Evolutionary conservation across 2,329 filamentous ascomycete species (phyloP), one percentile per base, ranked within the genome.

Genomic region (Ophiostoma himal-ulmi): DNA sequence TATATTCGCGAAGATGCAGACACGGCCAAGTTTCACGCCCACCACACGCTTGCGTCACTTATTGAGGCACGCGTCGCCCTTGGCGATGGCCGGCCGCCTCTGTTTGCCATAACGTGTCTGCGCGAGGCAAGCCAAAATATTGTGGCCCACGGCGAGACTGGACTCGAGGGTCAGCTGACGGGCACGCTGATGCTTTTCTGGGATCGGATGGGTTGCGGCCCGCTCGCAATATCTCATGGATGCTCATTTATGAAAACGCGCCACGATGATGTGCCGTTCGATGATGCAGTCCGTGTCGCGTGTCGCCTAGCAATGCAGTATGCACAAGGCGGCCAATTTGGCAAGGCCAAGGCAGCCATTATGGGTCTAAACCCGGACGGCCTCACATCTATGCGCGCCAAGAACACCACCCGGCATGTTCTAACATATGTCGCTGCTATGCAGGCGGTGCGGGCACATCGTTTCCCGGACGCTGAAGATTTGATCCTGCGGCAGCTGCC

Each of bases 161-260:
- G 69, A 26, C 71, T 74, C 14, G 70, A 72, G 48, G 73, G 73
- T 66, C 71, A 72, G 69, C 68, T 74, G 54, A 22, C 65, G 8
- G 71, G 67, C 69, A 69, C 69, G 3, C 30, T 87, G 67, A 89
- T 91, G 39, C 85, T 91, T 0, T 78, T 95, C 1, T 96, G 91
- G 84, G 88, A 89, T 68, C 85, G 94, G 52, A 84, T 96, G 41
- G 94, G 92, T 77, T 79, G 84, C 71, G 77, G 83, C 0, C 81
- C 82, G 36, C 77, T 88, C 74, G 84, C 91, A 57, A 79, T 83
- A 22, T 83, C 85, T 69, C 85, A 86, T 30, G 91, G 89, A 75
- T 90, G 96, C 73, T 83, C 92, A 0, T 93, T 96, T 71, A 83
- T 93, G 20, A 85, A 88, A 69, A 93, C 91, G 73, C 90, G 97